A percentile compares a stretch with the other conserved stretches of the same genome.
phyloP scores from a whole-genome alignment of 805 yeast genomes.

The Myxozyma geophila region DNA sequence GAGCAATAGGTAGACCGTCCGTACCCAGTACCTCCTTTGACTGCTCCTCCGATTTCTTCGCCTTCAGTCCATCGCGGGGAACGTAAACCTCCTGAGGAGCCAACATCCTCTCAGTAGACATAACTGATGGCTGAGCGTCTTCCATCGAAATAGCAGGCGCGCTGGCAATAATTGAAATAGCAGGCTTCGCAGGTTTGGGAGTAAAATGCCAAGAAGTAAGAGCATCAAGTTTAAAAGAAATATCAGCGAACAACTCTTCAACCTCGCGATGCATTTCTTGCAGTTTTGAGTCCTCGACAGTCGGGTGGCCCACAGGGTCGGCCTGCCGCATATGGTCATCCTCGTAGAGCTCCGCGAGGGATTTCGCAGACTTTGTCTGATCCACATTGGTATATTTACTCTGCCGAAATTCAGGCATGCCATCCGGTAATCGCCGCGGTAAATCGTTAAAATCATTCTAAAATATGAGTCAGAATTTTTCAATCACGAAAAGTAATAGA shows the following conservation, averaged over 20 bases:
- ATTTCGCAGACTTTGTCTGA: slow-evolving; percentile 82
- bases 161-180: slow-evolving; percentile 80
- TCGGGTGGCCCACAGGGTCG: slow-evolving; percentile 50
- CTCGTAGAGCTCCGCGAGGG: slow-evolving; percentile 90
- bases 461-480: neutral
- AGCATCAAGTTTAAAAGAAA: slow-evolving; percentile 79
- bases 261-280: slow-evolving; percentile 80
- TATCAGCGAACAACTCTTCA: slow-evolving; percentile 60
- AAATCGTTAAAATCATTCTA: slow-evolving; percentile 75
- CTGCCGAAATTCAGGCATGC: slow-evolving; percentile 64
- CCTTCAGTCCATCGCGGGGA: slow-evolving; percentile 42
- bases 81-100: slow-evolving; percentile 95
- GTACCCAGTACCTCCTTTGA: slow-evolving; percentile 63
- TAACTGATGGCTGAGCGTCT: slow-evolving; percentile 90
- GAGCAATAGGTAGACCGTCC: slow-evolving; percentile 79
- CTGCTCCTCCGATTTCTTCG: slow-evolving; percentile 48
- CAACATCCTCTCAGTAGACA: slow-evolving; percentile 70
- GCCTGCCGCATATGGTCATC: slow-evolving; percentile 63
- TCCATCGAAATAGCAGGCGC: slow-evolving; percentile 87
- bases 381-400: slow-evolving; percentile 66
- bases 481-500: slow-evolving; percentile 18
- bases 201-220: slow-evolving; percentile 92
- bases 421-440: slow-evolving; percentile 70
- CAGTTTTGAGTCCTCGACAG: slow-evolving; percentile 64
- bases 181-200: slow-evolving; percentile 84